These are phyloP conservation scores for Cucumis hystrix DNA, from an alignment of 306 rosid genomes.

Conservation along the genomic window DNA sequence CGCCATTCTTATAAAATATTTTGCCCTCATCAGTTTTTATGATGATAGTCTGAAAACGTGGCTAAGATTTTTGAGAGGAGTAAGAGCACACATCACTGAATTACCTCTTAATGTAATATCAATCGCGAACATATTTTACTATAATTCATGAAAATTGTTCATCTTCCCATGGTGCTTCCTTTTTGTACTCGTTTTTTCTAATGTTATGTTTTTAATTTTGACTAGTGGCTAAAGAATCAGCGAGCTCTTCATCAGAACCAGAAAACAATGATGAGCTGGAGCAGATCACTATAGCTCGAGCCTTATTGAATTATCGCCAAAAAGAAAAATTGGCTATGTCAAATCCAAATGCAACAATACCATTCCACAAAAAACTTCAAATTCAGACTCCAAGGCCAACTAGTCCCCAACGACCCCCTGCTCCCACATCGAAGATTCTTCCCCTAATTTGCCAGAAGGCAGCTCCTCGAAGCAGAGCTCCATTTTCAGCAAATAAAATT, in stretches of 20 bases:
- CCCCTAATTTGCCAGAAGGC: constrained; percentile 71
- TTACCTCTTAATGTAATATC: background rate
- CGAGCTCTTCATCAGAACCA: constrained; percentile 75
- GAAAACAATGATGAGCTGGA: constrained; percentile 84
- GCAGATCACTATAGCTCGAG: constrained; percentile 90
- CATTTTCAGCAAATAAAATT: constrained; percentile 27
- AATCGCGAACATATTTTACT: background rate
- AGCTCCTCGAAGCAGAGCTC: constrained; percentile 35
- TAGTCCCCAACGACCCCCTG: constrained; percentile 66
- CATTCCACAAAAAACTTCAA: constrained; percentile 61
- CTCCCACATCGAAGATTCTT: constrained; percentile 74
- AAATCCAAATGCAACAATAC: constrained; percentile 52
- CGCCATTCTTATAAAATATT: background rate
- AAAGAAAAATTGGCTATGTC: constrained; percentile 71
- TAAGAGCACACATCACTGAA: background rate
- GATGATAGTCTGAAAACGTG: background rate
- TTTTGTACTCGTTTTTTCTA: background rate
- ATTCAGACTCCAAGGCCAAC: constrained; percentile 66
- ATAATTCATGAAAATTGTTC: background rate
- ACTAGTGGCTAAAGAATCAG: constrained; percentile 82
- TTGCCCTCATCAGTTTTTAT: background rate
- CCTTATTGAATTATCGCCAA: constrained; percentile 56
- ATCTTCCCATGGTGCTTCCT: background rate
- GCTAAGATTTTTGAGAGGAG: background rate
- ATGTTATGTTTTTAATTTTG: constrained; percentile 19